Conservation (phyloP, 768 basidiomycete species). For the Lactifluus pinguis region DNA sequence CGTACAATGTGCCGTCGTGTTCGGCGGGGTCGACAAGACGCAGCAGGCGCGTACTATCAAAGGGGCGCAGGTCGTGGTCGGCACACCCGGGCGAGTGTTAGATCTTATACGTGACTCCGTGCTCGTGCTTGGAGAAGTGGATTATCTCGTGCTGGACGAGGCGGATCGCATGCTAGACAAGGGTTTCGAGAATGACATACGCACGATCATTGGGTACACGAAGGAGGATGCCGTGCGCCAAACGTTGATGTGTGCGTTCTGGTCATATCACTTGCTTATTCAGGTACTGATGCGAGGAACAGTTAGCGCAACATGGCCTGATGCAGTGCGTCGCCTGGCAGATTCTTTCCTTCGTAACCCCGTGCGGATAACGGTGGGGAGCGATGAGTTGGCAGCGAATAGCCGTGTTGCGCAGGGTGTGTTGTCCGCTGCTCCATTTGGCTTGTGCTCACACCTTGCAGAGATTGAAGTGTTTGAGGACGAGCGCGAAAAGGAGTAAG, state of each 20-base stretch:
- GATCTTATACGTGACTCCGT: slow-evolving; percentile 86
- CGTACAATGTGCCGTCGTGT: slow-evolving; percentile 79
- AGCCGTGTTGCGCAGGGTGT: slow-evolving; percentile 77
- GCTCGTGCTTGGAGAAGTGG: slow-evolving; percentile 80
- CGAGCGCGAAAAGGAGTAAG: slow-evolving; percentile 77
- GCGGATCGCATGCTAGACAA: slow-evolving; percentile 98
- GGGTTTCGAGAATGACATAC: slow-evolving; percentile 97
- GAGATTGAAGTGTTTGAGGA: slow-evolving; percentile 88
- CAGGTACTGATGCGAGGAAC: background rate
- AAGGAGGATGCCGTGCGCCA: slow-evolving; percentile 64
- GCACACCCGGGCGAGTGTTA: slow-evolving; percentile 88
- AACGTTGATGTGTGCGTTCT: slow-evolving; percentile 82
- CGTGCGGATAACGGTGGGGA: slow-evolving; percentile 87
- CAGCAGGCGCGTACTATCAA: slow-evolving; percentile 65
- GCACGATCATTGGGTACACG: slow-evolving; percentile 73
- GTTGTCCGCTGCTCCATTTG: background rate
- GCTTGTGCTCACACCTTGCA: slow-evolving; percentile 8
- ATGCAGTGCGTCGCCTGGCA: slow-evolving; percentile 83
- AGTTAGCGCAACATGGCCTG: slow-evolving; percentile 99
- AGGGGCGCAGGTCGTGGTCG: slow-evolving; percentile 73
- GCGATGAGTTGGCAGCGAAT: slow-evolving; percentile 91
- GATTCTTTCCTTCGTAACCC: slow-evolving; percentile 80
- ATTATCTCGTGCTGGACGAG: slow-evolving; percentile 92
- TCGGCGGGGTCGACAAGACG: slow-evolving; percentile 90
- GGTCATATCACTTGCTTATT: too few relatives aligned